Evolutionary conservation across 2,329 filamentous ascomycete genomes (phyloP), one percentile per base, ranked within the genome.

Genomic region (Clarireedia hainanense): DNA sequence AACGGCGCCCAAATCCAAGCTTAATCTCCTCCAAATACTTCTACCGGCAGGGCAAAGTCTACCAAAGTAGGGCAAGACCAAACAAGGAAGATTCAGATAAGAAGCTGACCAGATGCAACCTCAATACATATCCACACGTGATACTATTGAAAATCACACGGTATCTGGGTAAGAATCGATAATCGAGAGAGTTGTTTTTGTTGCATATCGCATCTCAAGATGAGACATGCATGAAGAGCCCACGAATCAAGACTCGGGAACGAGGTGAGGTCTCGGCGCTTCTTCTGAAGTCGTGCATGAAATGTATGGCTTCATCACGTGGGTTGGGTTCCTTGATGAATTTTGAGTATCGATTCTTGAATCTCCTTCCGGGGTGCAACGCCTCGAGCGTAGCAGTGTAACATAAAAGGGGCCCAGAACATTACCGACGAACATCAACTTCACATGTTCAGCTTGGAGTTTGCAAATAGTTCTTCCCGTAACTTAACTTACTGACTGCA

Each of bases 201-300:
- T 54, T 54, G 52, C 52, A 50, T 43, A 54, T 54, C 52, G 26
- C 36, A 54, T 50, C 39, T 50, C 17, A 26, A 36, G 36, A 54
- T 54, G 52, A 54, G 52, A 54, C 46, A 49, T 54, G 52, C 52
- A 54, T 54, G 30, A 54, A 42, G 23, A 42, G 40, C 45, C 37
- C 20, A 49, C 45, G 36, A 54, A 50, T 54, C 36, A 50, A 54
- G 12, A 24, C 27, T 46, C 36, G 26, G 24, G 26, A 47, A 34
- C n/a, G 5, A 43, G 23, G 17, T 12, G 23, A 17, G 15, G n/a
- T 9, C 23, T 52, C 50, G 50, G 50, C 39, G 42, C 26, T 37
- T 34, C 9, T 10, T 34, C 30, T 39, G 42, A 54, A 49, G 45
- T 54, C 45, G 52, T 54, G 52, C 52, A 54, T 54, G 52, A 54